Base-by-base conservation (phyloP, 139 green algal species). In the Nannochloris sp. region DNA sequence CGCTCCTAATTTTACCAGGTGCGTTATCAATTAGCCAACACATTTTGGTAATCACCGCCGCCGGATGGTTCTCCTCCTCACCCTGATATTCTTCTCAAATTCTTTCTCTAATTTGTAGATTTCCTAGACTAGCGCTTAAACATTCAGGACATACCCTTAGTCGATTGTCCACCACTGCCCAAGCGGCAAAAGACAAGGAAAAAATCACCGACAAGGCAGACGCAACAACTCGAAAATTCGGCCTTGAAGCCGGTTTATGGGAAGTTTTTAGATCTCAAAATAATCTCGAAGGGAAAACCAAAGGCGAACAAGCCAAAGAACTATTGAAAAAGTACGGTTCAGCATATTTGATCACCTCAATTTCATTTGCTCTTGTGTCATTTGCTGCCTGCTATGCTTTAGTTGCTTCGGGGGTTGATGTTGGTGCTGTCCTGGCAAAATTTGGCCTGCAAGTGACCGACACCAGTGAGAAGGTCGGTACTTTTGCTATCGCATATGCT, bases 271-370 rank as follows among this genome's bases (percentile, higher is more conserved):
- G 79, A 24, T 82, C 63, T 24, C 89, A 92, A 70, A 72, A 80
- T 14, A 62, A 74, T 14, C 54, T 53, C 0, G 61, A 76, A 6
- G 44, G 54, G 13, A 47, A 65, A 24, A 60, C 13, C 45, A 83
- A 80, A 46, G 65, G 46, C 27, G 44, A 74, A 42, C 48, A 51
- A 39, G 90, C 90, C 15, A 97, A 97, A 77, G 81, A 89, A 36
- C 80, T 99, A 58, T 79, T 99, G 31, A 78, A 84, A 23, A 73
- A 85, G 19, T 99, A 99, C 61, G 95, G 94, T 33, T 83, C 76
- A 24, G 95, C 95, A 8, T 98, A 98, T 79, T 81, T 99, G 6
- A 70, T 95, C 35, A 98, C 95, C 29, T 97, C 89, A 57, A 96
- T 98, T 58, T 90, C 86, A 15, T 92, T 99, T 37, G 92, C 94